Evolutionary conservation across 305 asterid species (phyloP).

Genomic region (Rubia balearica): DNA sequence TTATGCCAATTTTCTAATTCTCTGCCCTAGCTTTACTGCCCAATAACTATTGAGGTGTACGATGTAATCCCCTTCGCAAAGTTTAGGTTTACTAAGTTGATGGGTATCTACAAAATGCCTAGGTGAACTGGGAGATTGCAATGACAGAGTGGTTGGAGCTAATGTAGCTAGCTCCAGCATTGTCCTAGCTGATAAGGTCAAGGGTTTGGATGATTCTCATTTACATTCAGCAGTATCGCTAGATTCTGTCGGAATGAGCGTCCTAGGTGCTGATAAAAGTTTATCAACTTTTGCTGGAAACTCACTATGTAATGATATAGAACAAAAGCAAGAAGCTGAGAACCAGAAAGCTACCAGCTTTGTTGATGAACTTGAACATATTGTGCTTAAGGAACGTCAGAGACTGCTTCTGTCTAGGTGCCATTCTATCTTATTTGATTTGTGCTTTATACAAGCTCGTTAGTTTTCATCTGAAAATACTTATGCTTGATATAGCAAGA

Average conservation of each 20-base stretch:
- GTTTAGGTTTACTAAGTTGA: not conserved
- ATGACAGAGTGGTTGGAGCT: conserved; percentile 22
- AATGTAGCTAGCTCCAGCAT: conserved; percentile 13
- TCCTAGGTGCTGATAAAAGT: conserved; percentile 4
- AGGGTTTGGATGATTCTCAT: conserved; percentile 14
- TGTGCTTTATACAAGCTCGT: conserved; percentile 1
- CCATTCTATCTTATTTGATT: conserved; percentile 4
- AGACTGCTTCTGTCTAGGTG: conserved; percentile 51
- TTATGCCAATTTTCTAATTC: not conserved
- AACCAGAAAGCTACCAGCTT: conserved; percentile 25
- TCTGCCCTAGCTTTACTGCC: conserved; percentile 4
- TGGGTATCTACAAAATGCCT: conserved; percentile 4
- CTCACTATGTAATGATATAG: conserved; percentile 15
- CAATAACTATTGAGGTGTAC: not conserved
- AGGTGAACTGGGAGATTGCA: conserved; percentile 26
- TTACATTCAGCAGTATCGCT: not conserved
- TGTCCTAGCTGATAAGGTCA: conserved; percentile 19
- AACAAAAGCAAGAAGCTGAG: conserved; percentile 26
- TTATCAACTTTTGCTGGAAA: conserved; percentile 21
- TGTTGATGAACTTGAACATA: conserved; percentile 56
- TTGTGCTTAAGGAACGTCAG: conserved; percentile 50
- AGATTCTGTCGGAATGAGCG: not conserved
- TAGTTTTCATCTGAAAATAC: not conserved
- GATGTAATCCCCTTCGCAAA: not conserved
- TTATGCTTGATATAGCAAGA: not conserved